phyloP scores from a whole-genome alignment of 2,329 filamentous ascomycete species.

The Fusarium sp. region DNA sequence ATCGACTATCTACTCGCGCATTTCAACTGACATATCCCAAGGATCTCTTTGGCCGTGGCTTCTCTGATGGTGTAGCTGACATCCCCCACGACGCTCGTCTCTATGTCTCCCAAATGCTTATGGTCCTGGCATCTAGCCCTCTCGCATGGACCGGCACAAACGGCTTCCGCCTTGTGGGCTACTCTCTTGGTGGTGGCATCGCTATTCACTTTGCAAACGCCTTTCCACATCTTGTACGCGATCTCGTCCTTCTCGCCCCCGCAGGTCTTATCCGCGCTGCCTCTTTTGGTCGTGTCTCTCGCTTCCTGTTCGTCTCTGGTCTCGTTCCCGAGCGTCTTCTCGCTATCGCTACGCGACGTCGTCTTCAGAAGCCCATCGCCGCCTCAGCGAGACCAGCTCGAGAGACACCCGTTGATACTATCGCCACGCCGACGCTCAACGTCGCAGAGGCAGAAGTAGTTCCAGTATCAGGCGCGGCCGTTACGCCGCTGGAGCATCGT shows the following conservation, averaged over 20 bases:
- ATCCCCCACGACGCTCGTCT: conserved; percentile 80
- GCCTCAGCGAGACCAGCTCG: conserved; percentile 45
- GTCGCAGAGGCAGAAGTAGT: conserved; percentile 60
- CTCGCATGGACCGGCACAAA: conserved; percentile 73
- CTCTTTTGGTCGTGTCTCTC: conserved; percentile 64
- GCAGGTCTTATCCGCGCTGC: conserved; percentile 76
- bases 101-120: conserved; percentile 78
- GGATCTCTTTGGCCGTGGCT: conserved; percentile 79
- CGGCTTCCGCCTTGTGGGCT: conserved; percentile 78
- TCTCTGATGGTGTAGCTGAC: conserved; percentile 73
- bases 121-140: conserved; percentile 77
- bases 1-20: conserved; percentile 10
- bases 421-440: conserved; percentile 48
- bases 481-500: conserved; percentile 59
- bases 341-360: conserved; percentile 60
- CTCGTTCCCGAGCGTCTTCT: conserved; percentile 67
- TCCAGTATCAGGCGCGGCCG: conserved; percentile 43
- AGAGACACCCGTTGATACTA: conserved; percentile 46
- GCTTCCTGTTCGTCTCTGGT: conserved; percentile 67
- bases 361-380: conserved; percentile 66
- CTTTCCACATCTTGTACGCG: conserved; percentile 77
- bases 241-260: conserved; percentile 82
- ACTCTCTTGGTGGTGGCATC: conserved; percentile 86
- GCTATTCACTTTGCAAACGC: conserved; percentile 79
- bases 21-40: conserved; percentile 45